Percentiles rank a stretch among this genome's conserved stretches.
These are phyloP conservation scores for Discostella stelligera DNA, from an alignment of 352 stramenopile species.

Conservation along the genomic window DNA sequence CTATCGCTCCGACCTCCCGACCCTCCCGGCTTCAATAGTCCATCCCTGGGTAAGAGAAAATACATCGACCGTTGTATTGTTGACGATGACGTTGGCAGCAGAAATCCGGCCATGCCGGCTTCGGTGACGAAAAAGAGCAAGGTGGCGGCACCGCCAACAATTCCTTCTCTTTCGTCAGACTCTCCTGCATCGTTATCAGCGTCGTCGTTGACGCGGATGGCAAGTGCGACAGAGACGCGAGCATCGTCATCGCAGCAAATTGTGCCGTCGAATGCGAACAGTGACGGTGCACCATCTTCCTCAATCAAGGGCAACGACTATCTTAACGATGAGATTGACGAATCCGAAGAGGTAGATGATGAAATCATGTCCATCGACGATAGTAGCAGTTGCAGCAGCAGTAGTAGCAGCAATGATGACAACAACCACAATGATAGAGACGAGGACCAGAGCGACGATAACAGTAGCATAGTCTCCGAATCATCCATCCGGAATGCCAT, in stretches of 20 bases:
- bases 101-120: not conserved
- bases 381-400: slow-evolving; percentile 6
- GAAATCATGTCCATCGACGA: not conserved
- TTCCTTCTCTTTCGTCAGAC: not conserved
- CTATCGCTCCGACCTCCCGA: slow-evolving; percentile 29
- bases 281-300: too few relatives aligned
- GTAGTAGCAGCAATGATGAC: slow-evolving; percentile 13
- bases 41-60: too few relatives aligned
- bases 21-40: slow-evolving; percentile 14
- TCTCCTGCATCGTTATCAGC: not conserved
- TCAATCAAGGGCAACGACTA: not conserved
- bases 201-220: not conserved
- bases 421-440: slow-evolving; percentile 18
- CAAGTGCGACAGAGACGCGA: not conserved
- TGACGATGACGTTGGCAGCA: not conserved
- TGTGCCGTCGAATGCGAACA: not conserved
- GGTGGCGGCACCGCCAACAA: slow-evolving; percentile 1
- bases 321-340: not conserved
- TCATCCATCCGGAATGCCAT: slow-evolving; percentile 43
- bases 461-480: slow-evolving; percentile 34
- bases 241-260: not conserved
- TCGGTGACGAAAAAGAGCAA: not conserved
- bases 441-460: slow-evolving; percentile 22
- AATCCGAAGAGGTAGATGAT: not conserved
- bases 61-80: not conserved